Conservation (phyloP, 805 yeast species). For the Gaillardinia entomophila region DNA sequence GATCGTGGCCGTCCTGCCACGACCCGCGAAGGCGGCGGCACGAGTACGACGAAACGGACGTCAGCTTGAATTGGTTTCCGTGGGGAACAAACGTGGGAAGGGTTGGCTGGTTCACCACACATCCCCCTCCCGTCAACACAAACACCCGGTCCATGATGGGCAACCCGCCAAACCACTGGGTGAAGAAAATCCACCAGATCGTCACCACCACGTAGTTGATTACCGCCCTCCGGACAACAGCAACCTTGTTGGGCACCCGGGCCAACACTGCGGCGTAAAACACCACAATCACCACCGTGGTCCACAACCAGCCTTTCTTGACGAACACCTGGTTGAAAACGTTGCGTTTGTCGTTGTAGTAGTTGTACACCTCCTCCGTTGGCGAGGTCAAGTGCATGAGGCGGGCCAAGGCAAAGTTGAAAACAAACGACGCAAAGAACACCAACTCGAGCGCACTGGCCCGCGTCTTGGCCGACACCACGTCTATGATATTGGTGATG, state of each 20-base stretch:
- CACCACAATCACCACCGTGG: constrained; percentile 29
- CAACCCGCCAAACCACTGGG: constrained; percentile 81
- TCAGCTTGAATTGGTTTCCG: neutral
- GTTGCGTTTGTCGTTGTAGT: constrained; percentile 60
- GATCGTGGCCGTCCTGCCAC: constrained; percentile 92
- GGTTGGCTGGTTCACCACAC: constrained; percentile 25
- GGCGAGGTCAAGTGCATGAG: constrained; percentile 41
- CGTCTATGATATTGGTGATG: too few species aligned
- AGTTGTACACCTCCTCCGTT: constrained; percentile 40
- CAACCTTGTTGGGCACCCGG: constrained; percentile 1
- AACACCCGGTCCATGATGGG: constrained; percentile 90
- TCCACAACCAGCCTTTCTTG: constrained; percentile 94
- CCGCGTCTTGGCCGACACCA: too few species aligned
- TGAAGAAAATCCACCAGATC: constrained; percentile 76
- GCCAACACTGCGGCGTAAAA: constrained; percentile 18
- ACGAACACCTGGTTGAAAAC: constrained; percentile 70
- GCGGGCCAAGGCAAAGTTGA: constrained; percentile 48
- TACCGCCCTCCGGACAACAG: constrained; percentile 10
- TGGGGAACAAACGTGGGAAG: neutral
- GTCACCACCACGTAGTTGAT: constrained; percentile 53
- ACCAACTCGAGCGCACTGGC: too few species aligned
- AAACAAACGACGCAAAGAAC: constrained; percentile 26
- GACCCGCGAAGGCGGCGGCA: constrained; percentile 45
- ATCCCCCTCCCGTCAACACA: constrained; percentile 74
- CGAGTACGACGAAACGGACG: constrained; percentile 21